A percentile compares a stretch with the other conserved stretches of the same genome.
Conservation (phyloP, 2,329 filamentous ascomycete species). For the Stagonosporopsis vannaccii region DNA sequence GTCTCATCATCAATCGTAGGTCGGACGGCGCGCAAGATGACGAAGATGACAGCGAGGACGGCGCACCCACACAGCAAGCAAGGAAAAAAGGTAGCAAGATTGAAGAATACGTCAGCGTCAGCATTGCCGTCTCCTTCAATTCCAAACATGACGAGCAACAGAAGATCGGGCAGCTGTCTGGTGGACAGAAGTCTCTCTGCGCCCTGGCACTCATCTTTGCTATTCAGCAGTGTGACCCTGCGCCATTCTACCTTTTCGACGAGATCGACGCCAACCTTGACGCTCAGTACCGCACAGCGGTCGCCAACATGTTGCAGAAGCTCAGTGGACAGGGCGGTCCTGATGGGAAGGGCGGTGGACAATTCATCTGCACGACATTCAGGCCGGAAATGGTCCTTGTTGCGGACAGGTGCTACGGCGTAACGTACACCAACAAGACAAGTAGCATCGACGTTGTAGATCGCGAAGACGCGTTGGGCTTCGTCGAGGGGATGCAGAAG, state of each 20-base stretch:
- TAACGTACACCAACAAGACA: conserved; percentile 90
- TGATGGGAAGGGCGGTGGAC: conserved; percentile 61
- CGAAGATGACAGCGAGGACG: conserved; percentile 59
- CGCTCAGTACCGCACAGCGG: conserved; percentile 95
- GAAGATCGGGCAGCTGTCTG: conserved; percentile 94
- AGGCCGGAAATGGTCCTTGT: conserved; percentile 94
- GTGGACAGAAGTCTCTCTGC: conserved; percentile 97
- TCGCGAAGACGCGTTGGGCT: conserved; percentile 85
- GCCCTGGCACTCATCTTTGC: conserved; percentile 98
- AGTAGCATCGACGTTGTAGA: conserved; percentile 91
- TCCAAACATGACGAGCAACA: conserved; percentile 98
- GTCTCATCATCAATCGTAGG: conserved; percentile 90
- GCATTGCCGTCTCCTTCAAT: conserved; percentile 98
- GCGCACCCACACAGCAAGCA: conserved; percentile 39
- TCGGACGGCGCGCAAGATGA: conserved; percentile 76
- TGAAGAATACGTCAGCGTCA: conserved; percentile 95
- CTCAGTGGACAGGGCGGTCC: conserved; percentile 50
- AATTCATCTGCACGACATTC: conserved; percentile 99
- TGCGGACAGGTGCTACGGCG: conserved; percentile 97
- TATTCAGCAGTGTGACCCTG: conserved; percentile 97
- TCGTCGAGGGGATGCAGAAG: conserved; percentile 84
- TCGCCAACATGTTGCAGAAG: conserved; percentile 82
- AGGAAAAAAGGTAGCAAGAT: conserved; percentile 58
- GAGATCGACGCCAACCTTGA: conserved; percentile 99
- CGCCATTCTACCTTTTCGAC: conserved; percentile 98